These are phyloP conservation scores for Beta corolliflora DNA, from an alignment of 179 eudicot genomes.

Conservation along the genomic window DNA sequence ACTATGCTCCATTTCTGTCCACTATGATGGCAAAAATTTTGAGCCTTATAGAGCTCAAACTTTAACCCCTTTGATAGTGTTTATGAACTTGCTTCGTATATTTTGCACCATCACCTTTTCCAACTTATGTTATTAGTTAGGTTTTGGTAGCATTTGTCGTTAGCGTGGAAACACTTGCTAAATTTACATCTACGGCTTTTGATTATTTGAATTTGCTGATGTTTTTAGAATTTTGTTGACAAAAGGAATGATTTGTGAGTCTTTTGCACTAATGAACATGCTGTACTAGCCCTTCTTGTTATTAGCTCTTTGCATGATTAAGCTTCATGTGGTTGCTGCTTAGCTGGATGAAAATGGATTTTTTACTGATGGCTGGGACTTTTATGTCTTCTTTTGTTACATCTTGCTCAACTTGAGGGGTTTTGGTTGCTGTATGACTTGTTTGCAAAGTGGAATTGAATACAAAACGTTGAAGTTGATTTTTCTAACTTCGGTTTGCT, in stretches of 20 bases:
- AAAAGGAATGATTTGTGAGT: not conserved
- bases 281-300: not conserved
- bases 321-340: not conserved
- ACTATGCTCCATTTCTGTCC: not conserved
- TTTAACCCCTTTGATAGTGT: not conserved
- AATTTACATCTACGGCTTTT: not conserved
- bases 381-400: not conserved
- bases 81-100: not conserved
- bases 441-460: not conserved
- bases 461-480: not conserved
- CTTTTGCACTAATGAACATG: not conserved
- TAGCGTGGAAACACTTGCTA: not conserved
- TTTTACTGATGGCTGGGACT: not conserved
- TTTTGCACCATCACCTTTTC: not conserved
- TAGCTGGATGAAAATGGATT: not conserved
- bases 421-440: not conserved
- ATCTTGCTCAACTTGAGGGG: not conserved
- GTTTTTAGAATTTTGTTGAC: not conserved
- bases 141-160: not conserved
- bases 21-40: not conserved
- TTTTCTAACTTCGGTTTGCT: conserved; percentile 6
- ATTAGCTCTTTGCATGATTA: not conserved
- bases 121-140: not conserved
- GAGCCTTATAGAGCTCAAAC: not conserved
- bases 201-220: not conserved